Conservation (phyloP, 805 yeast species). For the Scheffersomyces coipomensis region DNA sequence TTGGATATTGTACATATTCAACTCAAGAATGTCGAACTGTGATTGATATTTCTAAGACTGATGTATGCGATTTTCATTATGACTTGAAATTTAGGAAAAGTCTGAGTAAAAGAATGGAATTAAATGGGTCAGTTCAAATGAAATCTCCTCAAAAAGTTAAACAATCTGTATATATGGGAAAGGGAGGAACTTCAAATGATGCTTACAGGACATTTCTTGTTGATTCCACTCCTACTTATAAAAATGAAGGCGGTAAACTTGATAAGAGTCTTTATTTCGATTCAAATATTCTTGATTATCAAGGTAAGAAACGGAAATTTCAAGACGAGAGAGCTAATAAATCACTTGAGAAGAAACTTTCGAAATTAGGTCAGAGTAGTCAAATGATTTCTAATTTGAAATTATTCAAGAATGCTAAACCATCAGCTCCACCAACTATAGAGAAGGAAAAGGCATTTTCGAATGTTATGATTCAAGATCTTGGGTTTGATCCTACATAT, state of each 20-base stretch:
- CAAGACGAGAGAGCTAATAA: conserved; percentile 27
- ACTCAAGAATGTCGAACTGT: conserved; percentile 62
- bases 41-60: conserved; percentile 51
- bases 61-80: conserved; percentile 70
- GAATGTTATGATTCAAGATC: conserved; percentile 33
- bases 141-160: conserved; percentile 49
- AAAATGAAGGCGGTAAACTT: background rate
- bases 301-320: conserved; percentile 33
- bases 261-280: conserved; percentile 29
- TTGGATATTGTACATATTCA: conserved; percentile 65
- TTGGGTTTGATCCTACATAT: conserved; percentile 55
- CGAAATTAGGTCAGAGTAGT: conserved; percentile 1
- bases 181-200: too few species aligned
- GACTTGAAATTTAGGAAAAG: conserved; percentile 53
- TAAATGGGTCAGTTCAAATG: conserved; percentile 58
- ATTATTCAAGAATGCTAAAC: conserved; percentile 9
- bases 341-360: conserved; percentile 35
- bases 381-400: background rate
- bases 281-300: conserved; percentile 43
- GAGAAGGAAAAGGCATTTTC: conserved; percentile 33
- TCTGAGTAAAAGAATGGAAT: conserved; percentile 70
- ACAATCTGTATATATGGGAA: background rate
- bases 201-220: conserved; percentile 17
- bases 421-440: conserved; percentile 6
- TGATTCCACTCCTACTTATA: conserved; percentile 11